Base-by-base conservation (phyloP, 2,329 filamentous ascomycete genomes). In the Claviceps capensis region DNA sequence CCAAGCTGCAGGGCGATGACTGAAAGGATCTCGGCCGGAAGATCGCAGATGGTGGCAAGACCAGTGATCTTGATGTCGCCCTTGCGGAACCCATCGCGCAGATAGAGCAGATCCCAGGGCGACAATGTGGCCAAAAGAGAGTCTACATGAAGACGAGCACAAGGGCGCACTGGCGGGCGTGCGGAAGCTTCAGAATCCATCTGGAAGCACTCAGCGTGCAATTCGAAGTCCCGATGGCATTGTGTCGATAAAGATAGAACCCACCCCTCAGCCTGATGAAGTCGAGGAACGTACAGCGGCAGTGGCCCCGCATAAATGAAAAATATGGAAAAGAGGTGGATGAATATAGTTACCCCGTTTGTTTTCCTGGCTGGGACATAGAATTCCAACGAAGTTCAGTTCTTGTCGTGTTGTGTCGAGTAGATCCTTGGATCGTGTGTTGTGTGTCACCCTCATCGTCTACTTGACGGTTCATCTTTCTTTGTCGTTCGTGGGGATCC, bases 1-100 rank as follows among this genome's bases (percentile, higher is more conserved):
- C 51, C 46, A 14, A 67, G 56, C 14, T 60, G 50, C 0, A 51
- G 50, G 13, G 58, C 52, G 22, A 66, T 53, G 5, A 51, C 14
- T 13, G 57, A 60, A 13, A 66, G 38, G 9, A 67, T 47, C 47
- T 67, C 65, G 4, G 48, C 46, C 1, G 65, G 63, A 0, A 67
- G 56, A 37, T 63, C 56, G 2, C 56, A 44, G 0, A 67, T 48
- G n/a, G 56, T 50, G 3, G 63, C 53, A 1, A 66, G 51, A n/a
- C 58, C 51, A 2, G 59, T 51, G 2, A 65, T 52, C 5, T 46
- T 47, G 41, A 63, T 48, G 2, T 44, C 47, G 26, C 53, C 52
- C 1, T 48, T n/a, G 8, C 54, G 54, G 11, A 63, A 36, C 30
- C 49, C 54, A 26, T 52, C 41, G 7, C 61, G 57, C n/a, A 65